Base-by-base conservation (phyloP, 495 filamentous ascomycete species). In the Podospora pseudocomata region DNA sequence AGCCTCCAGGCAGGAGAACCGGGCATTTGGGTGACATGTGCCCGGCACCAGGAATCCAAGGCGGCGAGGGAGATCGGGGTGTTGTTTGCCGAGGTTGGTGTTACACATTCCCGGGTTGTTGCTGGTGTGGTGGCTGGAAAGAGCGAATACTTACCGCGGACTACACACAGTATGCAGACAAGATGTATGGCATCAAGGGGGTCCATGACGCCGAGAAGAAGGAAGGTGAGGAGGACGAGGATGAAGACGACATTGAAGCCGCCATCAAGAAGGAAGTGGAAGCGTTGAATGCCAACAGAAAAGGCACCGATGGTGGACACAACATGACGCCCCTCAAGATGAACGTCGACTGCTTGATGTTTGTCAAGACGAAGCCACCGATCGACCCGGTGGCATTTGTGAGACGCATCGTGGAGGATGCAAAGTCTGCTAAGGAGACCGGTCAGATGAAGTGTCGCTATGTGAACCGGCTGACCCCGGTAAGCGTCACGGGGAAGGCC, bases 11-110 rank as follows among this genome's bases (percentile, higher is more conserved):
- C 87, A 27, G 95, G 95, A 18, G 92, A 95, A 76, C 82, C 84
- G 58, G 95, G 95, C 13, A 90, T 98, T 32, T 97, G 94, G 86
- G 87, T 90, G 28, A 97, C 96, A 1, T 97, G 93, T 74, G 89
- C 93, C 39, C 88, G 89, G 77, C 87, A 87, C 63, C 90, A 86
- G 78, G 94, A 99, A 80, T 81, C 79, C 23, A 93, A 89, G 80
- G 92, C 92, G 20, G 84, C 90, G 2, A 83, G 81, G 49, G 95
- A 99, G 74, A 77, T 92, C 57, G 79, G 83, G 28, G 83, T 88
- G 75, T 76, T 97, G 39, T 92, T 97, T 74, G 85, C 89, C 19
- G 86, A 95, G 82, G 92, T 93, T 75, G 19, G 70, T 76, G 64
- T 54, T 15, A 5, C 39, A 15, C 23, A 4, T 64, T 6, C 7